phyloP scores from a whole-genome alignment of 2,329 filamentous ascomycete species.

The Aureobasidium subglaciale region DNA sequence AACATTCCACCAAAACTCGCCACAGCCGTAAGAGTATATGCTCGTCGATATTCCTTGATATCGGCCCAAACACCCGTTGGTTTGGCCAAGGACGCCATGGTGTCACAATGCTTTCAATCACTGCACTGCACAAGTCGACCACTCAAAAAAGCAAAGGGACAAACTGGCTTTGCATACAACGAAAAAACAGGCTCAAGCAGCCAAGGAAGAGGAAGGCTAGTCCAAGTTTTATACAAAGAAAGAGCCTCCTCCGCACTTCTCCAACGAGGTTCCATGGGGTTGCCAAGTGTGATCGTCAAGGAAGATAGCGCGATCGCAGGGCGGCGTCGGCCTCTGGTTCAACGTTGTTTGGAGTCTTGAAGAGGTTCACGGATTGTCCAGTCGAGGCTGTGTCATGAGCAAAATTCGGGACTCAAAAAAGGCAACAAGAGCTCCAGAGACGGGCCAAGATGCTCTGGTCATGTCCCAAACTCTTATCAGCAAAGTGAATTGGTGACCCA shows the following conservation, averaged over 20 bases:
- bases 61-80: conserved; percentile 26
- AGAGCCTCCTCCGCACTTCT: background rate
- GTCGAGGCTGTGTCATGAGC: background rate
- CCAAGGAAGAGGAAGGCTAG: background rate
- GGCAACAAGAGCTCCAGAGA: no score
- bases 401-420: no score
- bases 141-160: no score
- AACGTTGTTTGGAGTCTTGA: background rate
- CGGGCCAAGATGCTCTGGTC: no score
- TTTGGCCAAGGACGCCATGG: background rate
- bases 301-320: background rate
- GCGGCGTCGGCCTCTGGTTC: background rate
- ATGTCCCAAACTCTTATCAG: no score
- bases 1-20: conserved; percentile 38
- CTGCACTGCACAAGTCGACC: no score
- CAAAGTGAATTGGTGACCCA: no score
- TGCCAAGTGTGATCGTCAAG: background rate
- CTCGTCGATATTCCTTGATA: conserved; percentile 33
- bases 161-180: no score
- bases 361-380: no score
- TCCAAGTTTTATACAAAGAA: background rate
- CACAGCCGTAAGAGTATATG: conserved; percentile 36
- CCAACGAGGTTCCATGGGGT: background rate
- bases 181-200: background rate
- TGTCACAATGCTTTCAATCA: background rate